Evolutionary conservation across 2,329 filamentous ascomycete genomes (phyloP).

Genomic region (Aphanoascus verrucosus): DNA sequence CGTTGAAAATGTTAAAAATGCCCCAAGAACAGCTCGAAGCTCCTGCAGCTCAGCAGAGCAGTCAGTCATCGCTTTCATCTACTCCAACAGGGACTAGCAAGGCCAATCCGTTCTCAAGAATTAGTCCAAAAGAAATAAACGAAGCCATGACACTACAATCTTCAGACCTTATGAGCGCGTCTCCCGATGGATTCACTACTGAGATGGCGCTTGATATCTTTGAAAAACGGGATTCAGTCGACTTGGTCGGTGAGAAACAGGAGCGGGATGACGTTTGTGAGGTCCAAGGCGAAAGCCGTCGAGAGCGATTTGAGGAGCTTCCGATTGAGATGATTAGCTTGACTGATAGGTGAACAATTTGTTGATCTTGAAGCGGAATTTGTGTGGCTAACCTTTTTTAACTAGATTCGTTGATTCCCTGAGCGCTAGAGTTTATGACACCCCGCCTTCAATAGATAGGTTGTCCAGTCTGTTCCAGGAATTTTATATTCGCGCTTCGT

Average conservation of each 20-base stretch:
- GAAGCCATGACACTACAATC: not conserved
- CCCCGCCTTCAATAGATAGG: slow-evolving; percentile 70
- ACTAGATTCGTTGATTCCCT: slow-evolving; percentile 80
- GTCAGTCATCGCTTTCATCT: not conserved
- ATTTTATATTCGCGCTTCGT: slow-evolving; percentile 73
- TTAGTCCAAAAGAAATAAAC: slow-evolving; percentile 23
- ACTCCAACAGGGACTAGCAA: not conserved
- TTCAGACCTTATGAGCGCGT: slow-evolving; percentile 16
- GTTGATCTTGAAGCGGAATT: not conserved
- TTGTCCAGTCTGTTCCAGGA: slow-evolving; percentile 85
- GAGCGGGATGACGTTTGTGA: slow-evolving; percentile 27
- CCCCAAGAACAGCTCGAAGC: not conserved
- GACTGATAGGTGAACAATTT: slow-evolving; percentile 59
- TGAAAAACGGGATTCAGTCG: slow-evolving; percentile 32
- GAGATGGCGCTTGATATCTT: slow-evolving; percentile 33
- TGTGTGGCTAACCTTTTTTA: not conserved
- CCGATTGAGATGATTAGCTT: slow-evolving; percentile 88
- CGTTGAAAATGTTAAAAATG: not conserved
- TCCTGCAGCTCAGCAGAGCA: not conserved
- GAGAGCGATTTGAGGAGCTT: slow-evolving; percentile 74
- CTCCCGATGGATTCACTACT: slow-evolving; percentile 16
- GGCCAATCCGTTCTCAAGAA: slow-evolving; percentile 16
- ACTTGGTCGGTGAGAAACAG: slow-evolving; percentile 24
- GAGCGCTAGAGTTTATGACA: slow-evolving; percentile 72
- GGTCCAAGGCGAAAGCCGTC: slow-evolving; percentile 18